These are phyloP conservation scores for Diutina catenulata DNA, from an alignment of 1,139 yeast genomes.

Conservation along the genomic window DNA sequence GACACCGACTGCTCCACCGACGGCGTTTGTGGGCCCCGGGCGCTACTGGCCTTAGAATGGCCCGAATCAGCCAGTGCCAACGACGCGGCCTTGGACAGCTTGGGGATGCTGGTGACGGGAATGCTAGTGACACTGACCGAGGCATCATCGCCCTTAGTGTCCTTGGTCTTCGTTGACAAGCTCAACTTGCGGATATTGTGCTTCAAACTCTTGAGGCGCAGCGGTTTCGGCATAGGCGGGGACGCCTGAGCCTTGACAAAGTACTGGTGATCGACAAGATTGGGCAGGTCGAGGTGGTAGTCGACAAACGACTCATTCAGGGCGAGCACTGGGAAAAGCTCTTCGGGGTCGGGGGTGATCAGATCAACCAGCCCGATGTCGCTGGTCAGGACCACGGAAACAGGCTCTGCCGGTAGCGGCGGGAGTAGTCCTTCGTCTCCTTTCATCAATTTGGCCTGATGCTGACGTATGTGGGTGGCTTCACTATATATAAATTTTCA, in stretches of 20 bases:
- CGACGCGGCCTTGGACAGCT: too few species aligned
- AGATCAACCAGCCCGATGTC: neutral
- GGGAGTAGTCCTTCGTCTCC: conserved; percentile 5
- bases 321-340: conserved; percentile 3
- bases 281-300: conserved; percentile 22
- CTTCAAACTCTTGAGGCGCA: conserved; percentile 24
- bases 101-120: too few species aligned
- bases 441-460: neutral
- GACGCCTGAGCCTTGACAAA: conserved; percentile 6
- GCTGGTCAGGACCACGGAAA: conserved; percentile 1
- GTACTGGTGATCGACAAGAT: conserved; percentile 7
- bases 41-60: too few species aligned
- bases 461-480: neutral
- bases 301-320: conserved; percentile 6
- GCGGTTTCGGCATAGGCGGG: conserved; percentile 5
- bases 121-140: too few species aligned
- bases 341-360: neutral
- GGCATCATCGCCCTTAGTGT: too few species aligned
- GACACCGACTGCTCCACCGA: too few species aligned
- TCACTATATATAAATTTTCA: neutral
- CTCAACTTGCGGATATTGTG: conserved; percentile 23
- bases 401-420: conserved; percentile 2
- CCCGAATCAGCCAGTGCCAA: too few species aligned
- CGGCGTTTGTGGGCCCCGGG: too few species aligned
- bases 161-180: conserved; percentile 1